Evolutionary conservation across 805 yeast species (phyloP), one percentile per base, ranked within the genome.

Genomic region (Candida berthetii): DNA sequence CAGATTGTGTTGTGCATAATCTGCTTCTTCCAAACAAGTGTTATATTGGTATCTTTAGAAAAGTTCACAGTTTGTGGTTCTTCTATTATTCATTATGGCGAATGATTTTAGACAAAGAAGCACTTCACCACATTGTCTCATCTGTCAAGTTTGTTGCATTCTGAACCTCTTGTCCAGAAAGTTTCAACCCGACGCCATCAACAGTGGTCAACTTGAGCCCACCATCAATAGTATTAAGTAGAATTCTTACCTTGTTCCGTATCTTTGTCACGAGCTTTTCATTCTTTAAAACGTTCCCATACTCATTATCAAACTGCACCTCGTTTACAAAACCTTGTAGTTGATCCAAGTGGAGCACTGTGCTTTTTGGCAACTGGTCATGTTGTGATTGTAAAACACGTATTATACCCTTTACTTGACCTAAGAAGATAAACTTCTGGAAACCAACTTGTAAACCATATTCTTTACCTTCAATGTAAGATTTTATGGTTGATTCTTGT

Each of bases 401-500:
- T 17, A 74, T 55, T 33, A 81, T 52, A 15, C 84, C 80, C 42
- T 69, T 57, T 32, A 83, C 68, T 42, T 85, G 80, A 0, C 97
- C 97, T 1, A 89, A 56, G 0, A 85, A 55, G 2, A 86, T 49
- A 51, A 76, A 82, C 44, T 85, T 62, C 58, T 84, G 93, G 52
- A 78, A 83, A 0, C 87, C 88, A 0, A 85, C 80, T 55, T 84
- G 93, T 35, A 80, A 70, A 0, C 98, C 98, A 49, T 79, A 81
- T 54, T 86, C 88, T 54, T 82, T 83, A 1, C 96, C 97, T 56
- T 89, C 96, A 2, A 68, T 48, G 39, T 62, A 69, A 37, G 88
- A 89, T 35, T 78, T 74, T 37, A 57, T 60, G 1, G 78, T 64
- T 0, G 88, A 84, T 39, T 75, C 82, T 4, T 64, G 60, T 32